Conservation (phyloP, 768 basidiomycete genomes). For the Suillus fuscotomentosus region DNA sequence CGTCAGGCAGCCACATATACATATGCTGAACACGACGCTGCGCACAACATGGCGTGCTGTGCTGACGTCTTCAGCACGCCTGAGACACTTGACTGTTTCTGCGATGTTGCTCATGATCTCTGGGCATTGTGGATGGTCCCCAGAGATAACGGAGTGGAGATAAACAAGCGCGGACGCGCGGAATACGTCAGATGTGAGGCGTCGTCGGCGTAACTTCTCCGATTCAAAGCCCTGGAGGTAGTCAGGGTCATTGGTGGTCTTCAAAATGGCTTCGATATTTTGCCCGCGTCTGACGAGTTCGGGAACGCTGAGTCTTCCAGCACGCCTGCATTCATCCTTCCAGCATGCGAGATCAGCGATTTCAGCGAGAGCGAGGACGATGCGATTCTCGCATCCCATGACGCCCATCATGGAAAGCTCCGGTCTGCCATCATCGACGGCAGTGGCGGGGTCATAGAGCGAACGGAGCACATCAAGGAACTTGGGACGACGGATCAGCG, state of each 20-base stretch:
- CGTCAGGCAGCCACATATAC: conserved; percentile 69
- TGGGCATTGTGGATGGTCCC: conserved; percentile 60
- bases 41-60: conserved; percentile 60
- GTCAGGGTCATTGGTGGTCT: conserved; percentile 7
- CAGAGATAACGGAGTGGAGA: conserved; percentile 74
- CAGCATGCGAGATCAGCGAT: conserved; percentile 63
- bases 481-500: conserved; percentile 53
- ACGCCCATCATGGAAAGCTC: conserved; percentile 71
- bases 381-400: conserved; percentile 86
- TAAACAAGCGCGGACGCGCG: conserved; percentile 73
- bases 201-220: conserved; percentile 33
- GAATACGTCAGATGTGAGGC: conserved; percentile 62
- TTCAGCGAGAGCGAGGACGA: conserved; percentile 81
- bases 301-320: conserved; percentile 54
- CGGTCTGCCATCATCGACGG: conserved; percentile 33
- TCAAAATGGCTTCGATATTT: conserved; percentile 46
- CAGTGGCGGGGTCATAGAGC: conserved; percentile 43
- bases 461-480: conserved; percentile 50
- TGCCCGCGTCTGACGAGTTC: conserved; percentile 54
- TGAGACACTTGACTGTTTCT: conserved; percentile 53
- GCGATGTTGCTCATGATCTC: conserved; percentile 60
- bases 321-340: conserved; percentile 48
- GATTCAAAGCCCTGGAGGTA: background rate
- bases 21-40: conserved; percentile 79
- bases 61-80: conserved; percentile 33